Evolutionary conservation across 371 early-diverging fungal species (phyloP), one percentile per base, ranked within the genome.

Genomic region (Mortierella sp.): DNA sequence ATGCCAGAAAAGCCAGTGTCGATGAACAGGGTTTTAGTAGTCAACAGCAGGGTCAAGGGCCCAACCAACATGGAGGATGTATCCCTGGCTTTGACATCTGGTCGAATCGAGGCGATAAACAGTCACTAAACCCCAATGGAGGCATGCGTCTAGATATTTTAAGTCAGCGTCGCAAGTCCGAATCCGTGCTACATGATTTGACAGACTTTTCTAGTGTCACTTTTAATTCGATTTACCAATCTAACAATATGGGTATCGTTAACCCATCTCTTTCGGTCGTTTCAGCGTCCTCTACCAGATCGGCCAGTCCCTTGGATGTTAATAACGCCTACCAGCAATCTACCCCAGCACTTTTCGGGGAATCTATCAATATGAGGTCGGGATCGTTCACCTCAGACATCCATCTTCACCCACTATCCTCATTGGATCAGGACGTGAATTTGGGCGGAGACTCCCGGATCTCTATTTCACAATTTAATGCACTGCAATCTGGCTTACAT

Each of bases 11-110:
- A 29, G 40, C 37, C 37, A 68, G 55, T 31, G 13, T 42, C 17
- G 75, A 69, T 7, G 49, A 55, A 0, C 56, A 47, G 19, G 23
- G 12, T 28, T 22, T 49, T 32, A 62, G 43, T 32, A 42, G 51
- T 7, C 58, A 59, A 37, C 54, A 60, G 3, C 54, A 29, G 2
- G 45, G 29, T 32, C 54, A 56, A 53, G 35, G 62, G 49, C 29
- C 37, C 51, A 28, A 71, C 31, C 61, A 59, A 26, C 64, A 68
- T 43, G 68, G 64, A 1, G 68, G 72, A 6, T 70, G 67, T 45
- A 60, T 71, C 17, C 72, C 76, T 28, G 64, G 72, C 29, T 66
- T 62, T 32, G 67, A 67, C 28, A 57, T 67, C 26, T 76, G 76
- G 76, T 40, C 67, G 12, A 60, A 34, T 29, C 22, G 60, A 4